Evolutionary conservation across 345 rosid species (phyloP).

Genomic region (Citrus trifoliata): DNA sequence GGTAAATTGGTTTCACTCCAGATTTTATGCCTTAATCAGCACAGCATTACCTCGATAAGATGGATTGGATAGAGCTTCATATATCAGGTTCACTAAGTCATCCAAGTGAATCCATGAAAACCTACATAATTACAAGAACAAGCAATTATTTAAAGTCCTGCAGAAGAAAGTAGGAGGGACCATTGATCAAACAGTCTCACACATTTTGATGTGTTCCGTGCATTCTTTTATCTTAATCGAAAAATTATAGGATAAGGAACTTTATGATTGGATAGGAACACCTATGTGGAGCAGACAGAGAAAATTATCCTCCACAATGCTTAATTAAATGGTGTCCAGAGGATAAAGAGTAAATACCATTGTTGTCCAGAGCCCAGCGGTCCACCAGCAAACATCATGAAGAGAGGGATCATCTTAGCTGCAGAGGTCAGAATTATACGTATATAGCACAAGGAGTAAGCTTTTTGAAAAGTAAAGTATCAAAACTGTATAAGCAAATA

Average conservation of each 20-base stretch:
- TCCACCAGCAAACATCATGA: conserved; percentile 95
- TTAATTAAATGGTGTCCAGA: neutral
- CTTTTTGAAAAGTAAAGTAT: neutral
- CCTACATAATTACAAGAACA: conserved; percentile 39
- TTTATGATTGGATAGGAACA: neutral
- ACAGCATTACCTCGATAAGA: conserved; percentile 60
- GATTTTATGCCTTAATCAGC: neutral
- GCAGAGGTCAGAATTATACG: conserved; percentile 20
- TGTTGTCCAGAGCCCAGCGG: conserved; percentile 91
- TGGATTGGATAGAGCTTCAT: conserved; percentile 73
- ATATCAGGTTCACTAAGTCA: conserved; percentile 80
- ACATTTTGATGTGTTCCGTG: neutral
- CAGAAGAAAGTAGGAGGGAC: neutral
- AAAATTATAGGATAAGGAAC: neutral
- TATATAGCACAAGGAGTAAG: conserved; percentile 4
- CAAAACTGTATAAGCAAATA: neutral
- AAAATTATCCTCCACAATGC: neutral
- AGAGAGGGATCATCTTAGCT: conserved; percentile 96
- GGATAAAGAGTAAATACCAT: conserved; percentile 47
- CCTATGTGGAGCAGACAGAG: neutral
- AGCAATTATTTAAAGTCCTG: neutral
- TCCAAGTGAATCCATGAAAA: conserved; percentile 98
- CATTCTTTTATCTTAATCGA: neutral
- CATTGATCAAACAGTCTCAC: neutral
- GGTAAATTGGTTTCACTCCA: neutral